phyloP scores from a whole-genome alignment of 371 early-diverging fungal genomes.

The Haplosporangium sp. region DNA sequence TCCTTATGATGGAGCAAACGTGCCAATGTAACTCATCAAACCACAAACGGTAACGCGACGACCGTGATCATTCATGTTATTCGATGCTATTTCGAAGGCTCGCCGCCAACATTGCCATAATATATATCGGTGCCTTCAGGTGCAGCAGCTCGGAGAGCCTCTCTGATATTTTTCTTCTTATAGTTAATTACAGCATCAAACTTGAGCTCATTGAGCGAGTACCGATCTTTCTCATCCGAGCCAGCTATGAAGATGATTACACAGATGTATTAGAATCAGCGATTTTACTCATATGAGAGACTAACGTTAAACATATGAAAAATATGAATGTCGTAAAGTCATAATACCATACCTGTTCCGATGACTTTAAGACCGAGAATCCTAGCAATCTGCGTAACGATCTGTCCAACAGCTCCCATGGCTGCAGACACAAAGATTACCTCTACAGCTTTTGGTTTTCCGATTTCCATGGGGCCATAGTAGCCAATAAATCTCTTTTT shows the following conservation, averaged over 20 bases:
- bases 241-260: conserved; percentile 57
- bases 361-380: conserved; percentile 65
- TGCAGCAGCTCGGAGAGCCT: conserved; percentile 53
- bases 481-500: conserved; percentile 52
- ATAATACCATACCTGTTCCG: conserved; percentile 41
- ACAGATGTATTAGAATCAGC: no score
- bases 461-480: conserved; percentile 38
- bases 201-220: conserved; percentile 63
- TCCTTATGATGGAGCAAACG: conserved; percentile 55
- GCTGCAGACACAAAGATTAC: conserved; percentile 68
- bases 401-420: conserved; percentile 73
- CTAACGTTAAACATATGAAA: no score
- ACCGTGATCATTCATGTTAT: conserved; percentile 58
- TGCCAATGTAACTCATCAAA: conserved; percentile 76
- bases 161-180: conserved; percentile 63
- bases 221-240: conserved; percentile 72
- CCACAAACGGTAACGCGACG: conserved; percentile 64
- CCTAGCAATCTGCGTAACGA: conserved; percentile 73
- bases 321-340: no score
- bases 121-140: conserved; percentile 77
- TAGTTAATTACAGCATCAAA: conserved; percentile 82
- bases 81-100: conserved; percentile 69
- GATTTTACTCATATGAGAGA: no score
- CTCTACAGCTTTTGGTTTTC: conserved; percentile 72
- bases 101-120: conserved; percentile 79